These are phyloP conservation scores for Skeletonema tropicum DNA, from an alignment of 108 stramenopile species.

Conservation along the genomic window DNA sequence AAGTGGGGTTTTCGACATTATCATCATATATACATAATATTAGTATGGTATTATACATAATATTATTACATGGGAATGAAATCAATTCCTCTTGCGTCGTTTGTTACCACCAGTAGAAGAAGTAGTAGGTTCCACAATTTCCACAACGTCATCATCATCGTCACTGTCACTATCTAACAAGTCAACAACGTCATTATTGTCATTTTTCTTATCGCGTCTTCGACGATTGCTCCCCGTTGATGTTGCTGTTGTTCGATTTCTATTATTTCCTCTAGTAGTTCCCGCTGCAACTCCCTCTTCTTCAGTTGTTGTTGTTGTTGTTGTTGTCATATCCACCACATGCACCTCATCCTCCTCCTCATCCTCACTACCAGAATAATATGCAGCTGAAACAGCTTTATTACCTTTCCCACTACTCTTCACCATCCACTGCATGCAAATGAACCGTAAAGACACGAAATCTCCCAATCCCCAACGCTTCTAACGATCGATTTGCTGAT, in stretches of 20 bases:
- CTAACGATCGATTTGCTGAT: constrained; percentile 57
- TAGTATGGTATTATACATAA: too few species aligned
- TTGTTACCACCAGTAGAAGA: background rate
- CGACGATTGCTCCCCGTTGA: constrained; percentile 1
- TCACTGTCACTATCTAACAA: constrained; percentile 46
- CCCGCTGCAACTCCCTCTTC: background rate
- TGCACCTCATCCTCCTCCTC: background rate
- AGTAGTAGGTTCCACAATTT: constrained; percentile 15
- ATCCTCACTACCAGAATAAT: background rate
- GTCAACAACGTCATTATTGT: constrained; percentile 34
- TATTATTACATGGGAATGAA: background rate
- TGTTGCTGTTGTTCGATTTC: background rate
- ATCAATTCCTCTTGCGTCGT: constrained; percentile 24
- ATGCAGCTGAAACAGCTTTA: too few species aligned
- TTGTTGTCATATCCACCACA: background rate
- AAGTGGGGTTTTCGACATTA: background rate
- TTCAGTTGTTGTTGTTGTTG: background rate
- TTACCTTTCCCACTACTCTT: background rate
- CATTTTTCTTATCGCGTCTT: background rate
- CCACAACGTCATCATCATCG: constrained; percentile 34
- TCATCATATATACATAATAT: background rate
- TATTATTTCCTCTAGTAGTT: too few species aligned
- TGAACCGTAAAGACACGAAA: constrained; percentile 43
- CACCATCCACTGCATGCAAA: constrained; percentile 25
- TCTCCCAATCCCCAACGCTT: constrained; percentile 59